Evolutionary conservation across 139 green algal genomes (phyloP).

Genomic region (Coccomyxa sp.): DNA sequence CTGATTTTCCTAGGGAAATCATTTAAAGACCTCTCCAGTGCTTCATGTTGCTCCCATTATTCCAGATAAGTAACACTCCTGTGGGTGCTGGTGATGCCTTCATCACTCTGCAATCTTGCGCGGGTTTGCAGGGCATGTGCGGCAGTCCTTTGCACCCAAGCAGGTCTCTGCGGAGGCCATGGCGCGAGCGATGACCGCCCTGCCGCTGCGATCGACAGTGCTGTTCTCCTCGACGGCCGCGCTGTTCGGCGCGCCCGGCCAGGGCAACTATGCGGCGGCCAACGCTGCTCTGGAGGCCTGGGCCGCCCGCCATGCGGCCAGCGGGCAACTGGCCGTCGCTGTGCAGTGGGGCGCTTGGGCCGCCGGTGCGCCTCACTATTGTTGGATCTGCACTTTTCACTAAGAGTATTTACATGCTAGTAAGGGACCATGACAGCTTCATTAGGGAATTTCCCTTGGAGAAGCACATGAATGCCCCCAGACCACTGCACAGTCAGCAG

Average conservation of each 20-base stretch:
- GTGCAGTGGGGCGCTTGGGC: constrained; percentile 52
- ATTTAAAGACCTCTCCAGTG: no score
- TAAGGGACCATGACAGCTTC: no score
- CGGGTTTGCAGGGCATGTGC: constrained; percentile 14
- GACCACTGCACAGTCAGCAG: no score
- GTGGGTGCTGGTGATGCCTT: no score
- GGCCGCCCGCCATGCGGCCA: neutral
- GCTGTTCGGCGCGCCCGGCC: constrained; percentile 69
- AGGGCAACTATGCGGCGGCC: constrained; percentile 46
- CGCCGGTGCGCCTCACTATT: neutral
- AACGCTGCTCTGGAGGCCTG: constrained; percentile 46
- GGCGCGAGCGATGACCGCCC: neutral
- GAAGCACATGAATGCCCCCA: no score
- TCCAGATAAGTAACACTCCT: no score
- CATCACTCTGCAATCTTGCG: no score
- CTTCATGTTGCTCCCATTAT: no score
- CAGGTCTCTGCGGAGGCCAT: constrained; percentile 1
- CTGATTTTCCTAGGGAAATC: no score
- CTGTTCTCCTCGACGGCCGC: constrained; percentile 78
- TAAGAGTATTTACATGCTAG: no score
- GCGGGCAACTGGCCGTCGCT: constrained; percentile 12
- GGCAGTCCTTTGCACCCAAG: constrained; percentile 51
- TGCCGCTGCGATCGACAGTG: constrained; percentile 37
- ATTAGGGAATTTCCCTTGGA: no score
- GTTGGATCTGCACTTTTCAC: neutral